Evolutionary conservation across 2,329 filamentous ascomycete species (phyloP), one percentile per base, ranked within the genome.

Genomic region (Aspergillus transmontanensis): DNA sequence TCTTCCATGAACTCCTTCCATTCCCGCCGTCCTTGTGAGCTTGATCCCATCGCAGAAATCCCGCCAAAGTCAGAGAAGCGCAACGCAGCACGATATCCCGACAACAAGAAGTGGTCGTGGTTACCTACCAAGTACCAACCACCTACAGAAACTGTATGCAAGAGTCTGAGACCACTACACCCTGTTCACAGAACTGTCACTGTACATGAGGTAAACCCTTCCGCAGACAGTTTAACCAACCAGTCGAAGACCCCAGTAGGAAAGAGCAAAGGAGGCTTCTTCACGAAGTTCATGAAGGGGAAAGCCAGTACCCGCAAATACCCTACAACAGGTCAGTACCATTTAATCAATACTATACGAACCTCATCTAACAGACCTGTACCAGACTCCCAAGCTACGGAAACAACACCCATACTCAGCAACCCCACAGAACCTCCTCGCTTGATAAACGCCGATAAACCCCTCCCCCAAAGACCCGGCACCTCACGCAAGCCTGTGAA

Each of bases 401-500:
- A 64, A 14, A 58, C 57, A 26, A 60, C 61, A 0, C 39, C 69
- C 0, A 57, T 66, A 19, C 68, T 68, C 55, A 66, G 65, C 34
- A 64, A 59, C 1, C 16, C 67, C 11, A 46, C 60, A 12, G 68
- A 72, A n/a, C 23, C 60, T 4, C 68, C 70, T 7, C 67, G 65
- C 28, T 64, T 65, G 2, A 58, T 67, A 6, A 68, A 72, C 34
- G 58, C 64, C 4, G 58, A 71, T 4, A 66, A 64, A 41, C 48
- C 68, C 58, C 32, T 61, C 50, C 58, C 64, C 30, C 46, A 62
- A 34, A 58, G 69, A 65, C 54, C 69, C 51, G 28, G 67, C 23
- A 10, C 69, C 62, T 12, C 45, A 61, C 39, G 70, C 57, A 62
- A 71, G 51, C 89, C 88, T 73, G 89, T 93, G 72, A 96, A 90